phyloP scores from a whole-genome alignment of 768 basidiomycete genomes.

The Lentinula edodes region DNA sequence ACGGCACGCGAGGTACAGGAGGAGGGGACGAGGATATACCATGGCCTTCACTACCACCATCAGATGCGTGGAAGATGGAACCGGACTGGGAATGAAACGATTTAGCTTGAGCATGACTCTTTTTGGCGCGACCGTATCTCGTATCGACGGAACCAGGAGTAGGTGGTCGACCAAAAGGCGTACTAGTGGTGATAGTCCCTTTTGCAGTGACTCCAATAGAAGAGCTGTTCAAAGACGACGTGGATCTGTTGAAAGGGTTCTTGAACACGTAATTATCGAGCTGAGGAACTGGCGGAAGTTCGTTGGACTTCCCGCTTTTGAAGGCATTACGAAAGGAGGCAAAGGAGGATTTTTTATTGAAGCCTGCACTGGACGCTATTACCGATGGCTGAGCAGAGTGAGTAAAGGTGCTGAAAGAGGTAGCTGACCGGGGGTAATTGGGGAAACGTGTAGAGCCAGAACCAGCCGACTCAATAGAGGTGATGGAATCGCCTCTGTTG shows the following conservation, averaged over 20 bases:
- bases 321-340: slow-evolving; percentile 86
- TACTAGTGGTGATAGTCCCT: slow-evolving; percentile 34
- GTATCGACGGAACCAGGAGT: slow-evolving; percentile 51
- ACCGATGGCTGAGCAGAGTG: slow-evolving; percentile 74
- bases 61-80: slow-evolving; percentile 66
- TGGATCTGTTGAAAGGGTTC: slow-evolving; percentile 80
- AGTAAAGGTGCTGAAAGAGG: slow-evolving; percentile 41
- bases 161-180: slow-evolving; percentile 53
- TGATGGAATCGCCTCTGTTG: slow-evolving; percentile 68
- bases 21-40: slow-evolving; percentile 59
- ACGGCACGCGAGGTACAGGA: slow-evolving; percentile 73
- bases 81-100: slow-evolving; percentile 77
- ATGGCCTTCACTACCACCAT: slow-evolving; percentile 66
- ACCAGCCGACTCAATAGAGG: slow-evolving; percentile 70
- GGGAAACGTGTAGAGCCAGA: slow-evolving; percentile 51
- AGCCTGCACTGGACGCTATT: slow-evolving; percentile 49
- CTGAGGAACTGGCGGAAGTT: slow-evolving; percentile 73
- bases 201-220: slow-evolving; percentile 27
- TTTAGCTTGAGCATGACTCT: slow-evolving; percentile 56
- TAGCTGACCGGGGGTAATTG: slow-evolving; percentile 26
- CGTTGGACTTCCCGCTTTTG: slow-evolving; percentile 58
- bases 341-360: slow-evolving; percentile 79
- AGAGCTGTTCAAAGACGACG: slow-evolving; percentile 63
- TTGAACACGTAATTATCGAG: slow-evolving; percentile 66
- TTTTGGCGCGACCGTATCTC: slow-evolving; percentile 34